Base-by-base conservation (phyloP, 2,329 filamentous ascomycete species). In the Talaromyces rugulosus region DNA sequence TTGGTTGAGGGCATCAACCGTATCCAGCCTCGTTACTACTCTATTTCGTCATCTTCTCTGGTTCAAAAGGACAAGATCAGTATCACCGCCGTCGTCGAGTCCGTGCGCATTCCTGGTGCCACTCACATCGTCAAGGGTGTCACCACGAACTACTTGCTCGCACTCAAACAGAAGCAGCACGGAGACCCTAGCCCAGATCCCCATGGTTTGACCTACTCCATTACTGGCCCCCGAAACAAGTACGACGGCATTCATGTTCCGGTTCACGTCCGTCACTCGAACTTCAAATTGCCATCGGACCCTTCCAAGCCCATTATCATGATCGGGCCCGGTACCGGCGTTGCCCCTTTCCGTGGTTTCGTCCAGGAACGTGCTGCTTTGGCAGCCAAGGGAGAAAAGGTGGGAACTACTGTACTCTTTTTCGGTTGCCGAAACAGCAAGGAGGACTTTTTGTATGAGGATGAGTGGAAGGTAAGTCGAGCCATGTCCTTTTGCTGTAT, bases 271-370 rank as follows among this genome's bases (percentile, higher is more conserved):
- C 91, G 95, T 66, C 94, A 97, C 80, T 98, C 95, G 66, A 99
- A 98, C 82, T 99, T 99, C 86, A 98, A 98, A 82, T 86, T 99
- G 33, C 95, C 95, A 8, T 97, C 95, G 16, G 93, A 99, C 71
- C 92, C 95, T 4, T 87, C 89, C 56, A 96, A 96, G 79, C 95
- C 95, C 33, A 82, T 99, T 69, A 96, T 99, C 76, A 93, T 97
- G 88, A 87, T 98, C 69, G 95, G 95, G 28, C 95, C 95, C 12
- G 95, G 95, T 73, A 98, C 95, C 59, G 95, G 95, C 82, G 92
- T 97, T 60, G 95, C 95, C 30, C 95, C 95, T 18, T 97, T 99
- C 87, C 89, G 95, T 68, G 95, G 85, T 6, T 99, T 99, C 74
- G 84, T 99, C 9, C 95, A 98, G 74, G 95, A 99, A 78, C 87